These are phyloP conservation scores for Guyanaporus albipodus DNA, from an alignment of 768 basidiomycete genomes.

Conservation along the genomic window DNA sequence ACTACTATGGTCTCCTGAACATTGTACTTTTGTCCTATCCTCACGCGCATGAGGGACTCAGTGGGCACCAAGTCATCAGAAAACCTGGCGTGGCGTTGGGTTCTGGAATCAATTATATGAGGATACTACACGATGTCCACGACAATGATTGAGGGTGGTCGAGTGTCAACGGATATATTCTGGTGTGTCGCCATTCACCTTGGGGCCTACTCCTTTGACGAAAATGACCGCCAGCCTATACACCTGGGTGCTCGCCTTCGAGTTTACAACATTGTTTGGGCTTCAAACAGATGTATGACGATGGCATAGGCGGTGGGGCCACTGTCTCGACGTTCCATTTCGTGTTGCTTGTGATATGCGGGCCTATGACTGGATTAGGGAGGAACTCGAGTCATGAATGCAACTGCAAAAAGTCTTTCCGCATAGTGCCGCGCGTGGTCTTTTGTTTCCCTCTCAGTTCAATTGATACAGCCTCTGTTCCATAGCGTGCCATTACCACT, in stretches of 20 bases:
- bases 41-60: constrained; percentile 7
- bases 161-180: constrained; percentile 25
- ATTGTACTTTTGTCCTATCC: too few species aligned
- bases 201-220: not conserved
- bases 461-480: not conserved
- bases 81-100: constrained; percentile 47
- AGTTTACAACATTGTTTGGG: constrained; percentile 76
- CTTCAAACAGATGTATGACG: constrained; percentile 63
- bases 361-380: constrained; percentile 73
- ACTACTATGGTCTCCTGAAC: too few species aligned
- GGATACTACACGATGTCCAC: constrained; percentile 30
- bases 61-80: constrained; percentile 14
- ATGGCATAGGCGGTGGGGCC: constrained; percentile 38
- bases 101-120: constrained; percentile 74
- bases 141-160: not conserved
- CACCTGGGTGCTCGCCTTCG: constrained; percentile 76
- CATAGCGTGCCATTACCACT: constrained; percentile 68
- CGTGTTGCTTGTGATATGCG: constrained; percentile 52
- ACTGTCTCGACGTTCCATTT: constrained; percentile 44
- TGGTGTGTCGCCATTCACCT: constrained; percentile 14
- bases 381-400: constrained; percentile 74
- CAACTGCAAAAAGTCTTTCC: constrained; percentile 83
- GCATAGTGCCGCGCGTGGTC: constrained; percentile 52
- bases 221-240: constrained; percentile 54
- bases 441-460: not conserved